Conservation (phyloP, 352 stramenopile species). For the Phytophthora kernoviae region DNA sequence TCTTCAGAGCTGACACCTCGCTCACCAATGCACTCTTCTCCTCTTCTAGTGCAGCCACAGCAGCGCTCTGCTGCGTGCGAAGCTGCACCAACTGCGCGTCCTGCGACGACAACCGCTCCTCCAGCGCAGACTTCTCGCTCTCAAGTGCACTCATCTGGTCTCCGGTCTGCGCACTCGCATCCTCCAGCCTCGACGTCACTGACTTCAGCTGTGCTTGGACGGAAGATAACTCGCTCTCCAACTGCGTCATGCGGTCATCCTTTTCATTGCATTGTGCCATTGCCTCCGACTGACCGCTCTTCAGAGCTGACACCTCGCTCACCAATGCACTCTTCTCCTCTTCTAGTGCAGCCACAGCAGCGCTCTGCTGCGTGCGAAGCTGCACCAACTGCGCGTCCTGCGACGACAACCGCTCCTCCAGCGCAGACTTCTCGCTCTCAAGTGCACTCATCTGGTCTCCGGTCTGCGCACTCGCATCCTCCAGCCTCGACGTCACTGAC, state of each 20-base stretch:
- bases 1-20: not conserved
- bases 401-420: constrained; percentile 1
- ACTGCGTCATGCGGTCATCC: not conserved
- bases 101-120: constrained; percentile 2
- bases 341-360: not conserved
- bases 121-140: constrained; percentile 1
- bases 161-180: not conserved
- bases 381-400: not conserved
- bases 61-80: not conserved
- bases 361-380: constrained; percentile 1
- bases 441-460: not conserved
- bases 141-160: not conserved
- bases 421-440: not conserved
- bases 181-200: not conserved
- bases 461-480: not conserved
- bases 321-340: not conserved
- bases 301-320: not conserved
- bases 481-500: not conserved
- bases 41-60: not conserved
- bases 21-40: not conserved
- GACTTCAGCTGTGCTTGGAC: not conserved
- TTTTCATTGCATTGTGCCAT: not conserved
- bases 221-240: constrained; percentile 1
- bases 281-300: constrained; percentile 1
- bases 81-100: not conserved